These are phyloP conservation scores for Monosporascus sp. DNA, from an alignment of 2,329 filamentous ascomycete genomes.

Conservation along the genomic window DNA sequence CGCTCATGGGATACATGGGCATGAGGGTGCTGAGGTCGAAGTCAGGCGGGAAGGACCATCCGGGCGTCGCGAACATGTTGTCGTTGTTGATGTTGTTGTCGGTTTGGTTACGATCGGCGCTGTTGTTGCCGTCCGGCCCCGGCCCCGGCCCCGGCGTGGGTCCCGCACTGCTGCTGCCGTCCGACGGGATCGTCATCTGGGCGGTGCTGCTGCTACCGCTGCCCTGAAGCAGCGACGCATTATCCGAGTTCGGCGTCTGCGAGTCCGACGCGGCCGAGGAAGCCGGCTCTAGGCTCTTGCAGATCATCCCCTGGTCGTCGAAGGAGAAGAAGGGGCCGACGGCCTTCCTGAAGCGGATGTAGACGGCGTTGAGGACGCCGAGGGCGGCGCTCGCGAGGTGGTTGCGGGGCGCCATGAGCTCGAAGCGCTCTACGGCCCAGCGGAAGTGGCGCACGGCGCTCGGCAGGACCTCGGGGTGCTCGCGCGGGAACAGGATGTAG, in stretches of 20 bases:
- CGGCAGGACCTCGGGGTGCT: constrained; percentile 44
- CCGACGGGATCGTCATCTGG: constrained; percentile 1
- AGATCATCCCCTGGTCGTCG: constrained; percentile 6
- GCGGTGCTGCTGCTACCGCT: not conserved
- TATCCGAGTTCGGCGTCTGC: constrained; percentile 2
- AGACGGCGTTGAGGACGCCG: constrained; percentile 50
- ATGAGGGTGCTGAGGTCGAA: constrained; percentile 48
- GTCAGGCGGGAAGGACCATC: constrained; percentile 37
- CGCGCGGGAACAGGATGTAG: constrained; percentile 55
- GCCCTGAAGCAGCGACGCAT: not conserved
- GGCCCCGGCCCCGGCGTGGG: constrained; percentile 14
- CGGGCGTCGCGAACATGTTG: constrained; percentile 14
- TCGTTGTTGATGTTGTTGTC: not conserved
- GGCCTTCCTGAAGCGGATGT: constrained; percentile 47
- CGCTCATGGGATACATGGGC: constrained; percentile 52
- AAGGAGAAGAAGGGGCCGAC: constrained; percentile 31
- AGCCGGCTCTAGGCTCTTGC: not conserved
- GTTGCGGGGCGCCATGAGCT: constrained; percentile 49
- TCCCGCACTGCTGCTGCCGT: constrained; percentile 8
- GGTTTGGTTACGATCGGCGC: not conserved
- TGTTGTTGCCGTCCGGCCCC: constrained; percentile 5
- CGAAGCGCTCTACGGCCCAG: constrained; percentile 55
- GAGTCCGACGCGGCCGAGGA: constrained; percentile 8
- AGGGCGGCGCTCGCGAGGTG: constrained; percentile 48
- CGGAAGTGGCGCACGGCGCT: constrained; percentile 50